phyloP scores from a whole-genome alignment of 2,329 filamentous ascomycete species.

The Botrytis aclada region DNA sequence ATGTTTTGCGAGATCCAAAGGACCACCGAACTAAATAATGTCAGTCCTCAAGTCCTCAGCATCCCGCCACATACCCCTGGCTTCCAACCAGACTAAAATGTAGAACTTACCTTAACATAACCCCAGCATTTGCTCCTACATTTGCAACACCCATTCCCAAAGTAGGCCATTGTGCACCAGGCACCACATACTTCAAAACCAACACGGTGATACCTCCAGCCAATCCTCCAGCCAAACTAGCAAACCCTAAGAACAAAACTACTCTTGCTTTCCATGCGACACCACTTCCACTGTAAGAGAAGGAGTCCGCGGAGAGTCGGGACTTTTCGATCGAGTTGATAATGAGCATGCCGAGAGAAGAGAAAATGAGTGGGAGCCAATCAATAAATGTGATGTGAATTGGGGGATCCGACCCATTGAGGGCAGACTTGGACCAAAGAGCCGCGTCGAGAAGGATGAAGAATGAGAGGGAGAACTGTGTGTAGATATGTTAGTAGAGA shows the following conservation, averaged over 20 bases:
- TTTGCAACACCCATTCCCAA: conserved; percentile 64
- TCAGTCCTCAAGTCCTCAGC: conserved; percentile 22
- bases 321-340: conserved; percentile 69
- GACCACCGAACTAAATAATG: conserved; percentile 53
- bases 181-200: conserved; percentile 62
- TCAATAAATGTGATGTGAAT: conserved; percentile 65
- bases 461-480: conserved; percentile 64
- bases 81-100: not conserved
- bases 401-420: conserved; percentile 52
- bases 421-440: conserved; percentile 61
- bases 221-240: conserved; percentile 63
- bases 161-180: conserved; percentile 56
- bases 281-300: conserved; percentile 59
- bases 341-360: conserved; percentile 65
- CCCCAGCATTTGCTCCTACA: conserved; percentile 61
- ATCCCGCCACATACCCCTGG: not conserved
- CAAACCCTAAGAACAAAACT: conserved; percentile 65
- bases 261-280: conserved; percentile 68
- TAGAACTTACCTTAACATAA: conserved; percentile 54
- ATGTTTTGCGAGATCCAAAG: conserved; percentile 70
- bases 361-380: conserved; percentile 68
- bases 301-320: conserved; percentile 60
- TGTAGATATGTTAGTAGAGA: not conserved
- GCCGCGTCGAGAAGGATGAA: conserved; percentile 66
- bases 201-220: conserved; percentile 67